Conservation (phyloP, 768 basidiomycete species). For the Rhizopogon salebrosus region DNA sequence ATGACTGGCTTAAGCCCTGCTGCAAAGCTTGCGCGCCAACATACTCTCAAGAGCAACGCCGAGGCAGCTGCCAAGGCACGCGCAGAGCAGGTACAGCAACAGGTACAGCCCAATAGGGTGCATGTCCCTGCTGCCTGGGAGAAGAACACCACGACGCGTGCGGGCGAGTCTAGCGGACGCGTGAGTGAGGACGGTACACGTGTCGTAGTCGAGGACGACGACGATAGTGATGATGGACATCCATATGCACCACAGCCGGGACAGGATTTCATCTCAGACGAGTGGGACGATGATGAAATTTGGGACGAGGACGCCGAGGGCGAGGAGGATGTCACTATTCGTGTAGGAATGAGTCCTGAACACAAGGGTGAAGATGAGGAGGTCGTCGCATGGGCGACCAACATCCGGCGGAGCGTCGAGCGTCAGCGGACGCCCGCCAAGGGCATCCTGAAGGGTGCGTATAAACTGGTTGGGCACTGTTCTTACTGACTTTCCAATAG, state of each 20-base stretch:
- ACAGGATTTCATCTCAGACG: conserved; percentile 48
- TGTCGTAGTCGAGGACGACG: conserved; percentile 70
- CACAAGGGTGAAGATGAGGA: conserved; percentile 44
- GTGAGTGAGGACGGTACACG: conserved; percentile 65
- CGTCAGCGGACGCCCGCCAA: conserved; percentile 58
- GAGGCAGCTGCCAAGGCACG: conserved; percentile 35
- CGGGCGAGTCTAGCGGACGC: conserved; percentile 37
- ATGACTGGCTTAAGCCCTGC: conserved; percentile 84
- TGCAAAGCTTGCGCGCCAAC: conserved; percentile 83
- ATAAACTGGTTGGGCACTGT: not conserved
- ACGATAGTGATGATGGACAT: conserved; percentile 49
- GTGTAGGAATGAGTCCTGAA: conserved; percentile 33
- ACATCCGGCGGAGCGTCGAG: conserved; percentile 70
- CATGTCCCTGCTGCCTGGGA: conserved; percentile 71
- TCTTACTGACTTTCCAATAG: conserved; percentile 29
- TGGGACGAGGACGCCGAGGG: conserved; percentile 66
- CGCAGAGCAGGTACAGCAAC: conserved; percentile 23
- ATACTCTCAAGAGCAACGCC: conserved; percentile 82
- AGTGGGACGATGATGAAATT: conserved; percentile 78
- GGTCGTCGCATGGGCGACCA: conserved; percentile 74
- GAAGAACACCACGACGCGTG: conserved; percentile 66
- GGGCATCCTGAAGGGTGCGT: conserved; percentile 79
- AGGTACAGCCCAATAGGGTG: conserved; percentile 28
- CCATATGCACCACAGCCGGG: conserved; percentile 21
- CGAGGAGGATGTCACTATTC: conserved; percentile 72